Conservation (phyloP, 306 rosid species). For the Vigna mungo region DNA sequence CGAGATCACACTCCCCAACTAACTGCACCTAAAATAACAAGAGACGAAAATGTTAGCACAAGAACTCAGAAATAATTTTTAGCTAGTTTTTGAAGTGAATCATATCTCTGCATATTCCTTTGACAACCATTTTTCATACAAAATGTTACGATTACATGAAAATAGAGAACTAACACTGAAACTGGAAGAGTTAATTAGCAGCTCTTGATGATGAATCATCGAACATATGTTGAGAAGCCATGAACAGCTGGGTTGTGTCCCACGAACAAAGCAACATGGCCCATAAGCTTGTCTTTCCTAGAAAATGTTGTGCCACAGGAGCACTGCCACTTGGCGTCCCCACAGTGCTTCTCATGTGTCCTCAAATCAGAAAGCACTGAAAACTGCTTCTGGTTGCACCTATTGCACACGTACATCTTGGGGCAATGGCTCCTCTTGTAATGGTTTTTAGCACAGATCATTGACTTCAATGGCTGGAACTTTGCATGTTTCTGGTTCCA, state of each 20-base stretch:
- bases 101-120: neutral
- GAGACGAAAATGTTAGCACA: conserved; percentile 1
- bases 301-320: conserved; percentile 94
- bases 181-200: conserved; percentile 39
- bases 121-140: too few species aligned
- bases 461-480: conserved; percentile 90
- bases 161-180: neutral
- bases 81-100: neutral
- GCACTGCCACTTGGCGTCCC: conserved; percentile 84
- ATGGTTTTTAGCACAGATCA: conserved; percentile 94
- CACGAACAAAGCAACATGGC: conserved; percentile 79
- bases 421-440: conserved; percentile 97
- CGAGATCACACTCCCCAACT: neutral
- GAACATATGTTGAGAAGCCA: neutral
- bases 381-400: conserved; percentile 83
- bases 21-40: neutral
- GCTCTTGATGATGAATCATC: conserved; percentile 3
- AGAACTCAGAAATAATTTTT: neutral
- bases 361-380: conserved; percentile 90
- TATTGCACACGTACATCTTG: conserved; percentile 90
- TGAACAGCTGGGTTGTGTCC: conserved; percentile 63
- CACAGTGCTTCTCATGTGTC: conserved; percentile 97
- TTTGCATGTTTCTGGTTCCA: conserved; percentile 84
- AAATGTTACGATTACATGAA: neutral
- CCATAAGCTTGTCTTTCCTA: conserved; percentile 90